Conservation (phyloP, 192 early-diverging fungal genomes). For the Coemansia sp. region DNA sequence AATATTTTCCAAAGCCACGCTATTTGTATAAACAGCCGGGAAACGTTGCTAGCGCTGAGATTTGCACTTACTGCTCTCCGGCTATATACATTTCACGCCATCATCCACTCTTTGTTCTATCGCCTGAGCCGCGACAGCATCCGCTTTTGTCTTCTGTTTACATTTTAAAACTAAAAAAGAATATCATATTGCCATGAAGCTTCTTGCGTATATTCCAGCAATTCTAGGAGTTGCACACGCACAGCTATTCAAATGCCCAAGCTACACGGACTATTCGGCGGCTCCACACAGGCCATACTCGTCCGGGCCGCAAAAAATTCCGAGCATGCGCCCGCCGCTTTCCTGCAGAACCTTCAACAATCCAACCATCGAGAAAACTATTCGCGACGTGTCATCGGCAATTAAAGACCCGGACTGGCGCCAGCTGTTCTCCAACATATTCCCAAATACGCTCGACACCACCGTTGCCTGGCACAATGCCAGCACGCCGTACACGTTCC, state of each 20-base stretch:
- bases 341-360: slow-evolving; percentile 54
- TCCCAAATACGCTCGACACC: slow-evolving; percentile 71
- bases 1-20: neutral
- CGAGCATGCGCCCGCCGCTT: slow-evolving; percentile 44
- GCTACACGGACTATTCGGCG: slow-evolving; percentile 36
- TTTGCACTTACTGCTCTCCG: slow-evolving; percentile 1
- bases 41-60: neutral
- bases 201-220: neutral
- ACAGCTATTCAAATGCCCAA: slow-evolving; percentile 19
- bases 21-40: neutral
- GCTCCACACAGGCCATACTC: slow-evolving; percentile 24
- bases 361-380: slow-evolving; percentile 47
- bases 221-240: neutral
- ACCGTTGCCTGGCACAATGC: slow-evolving; percentile 59
- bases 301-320: slow-evolving; percentile 19
- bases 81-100: neutral
- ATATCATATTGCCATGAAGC: neutral
- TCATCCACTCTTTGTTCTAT: no score
- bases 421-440: slow-evolving; percentile 60
- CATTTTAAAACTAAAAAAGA: neutral
- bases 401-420: slow-evolving; percentile 57
- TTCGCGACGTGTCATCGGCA: slow-evolving; percentile 19
- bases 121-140: no score
- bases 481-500: slow-evolving; percentile 55
- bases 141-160: neutral